Evolutionary conservation across 371 early-diverging fungal genomes (phyloP).

Genomic region (Zopfochytrium polystomum): DNA sequence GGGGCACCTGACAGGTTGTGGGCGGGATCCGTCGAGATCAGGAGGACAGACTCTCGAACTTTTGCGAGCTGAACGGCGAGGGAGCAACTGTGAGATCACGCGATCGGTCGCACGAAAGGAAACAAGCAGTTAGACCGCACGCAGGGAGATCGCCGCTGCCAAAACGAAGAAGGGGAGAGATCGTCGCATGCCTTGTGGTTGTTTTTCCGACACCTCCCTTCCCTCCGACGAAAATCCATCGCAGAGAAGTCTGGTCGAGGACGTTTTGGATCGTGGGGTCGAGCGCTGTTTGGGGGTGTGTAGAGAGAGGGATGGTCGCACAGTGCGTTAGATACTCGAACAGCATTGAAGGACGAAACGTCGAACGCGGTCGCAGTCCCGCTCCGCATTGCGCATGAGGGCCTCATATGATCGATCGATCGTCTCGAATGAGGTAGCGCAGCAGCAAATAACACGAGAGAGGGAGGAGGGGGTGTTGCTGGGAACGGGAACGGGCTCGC

Average conservation of each 20-base stretch:
- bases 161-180: slow-evolving; percentile 2
- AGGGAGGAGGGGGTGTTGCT: no score
- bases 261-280: slow-evolving; percentile 92
- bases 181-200: no score
- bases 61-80: slow-evolving; percentile 86
- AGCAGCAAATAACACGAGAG: no score
- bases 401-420: no score
- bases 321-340: no score
- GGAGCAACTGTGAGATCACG: slow-evolving; percentile 31
- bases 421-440: no score
- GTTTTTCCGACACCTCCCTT: slow-evolving; percentile 98
- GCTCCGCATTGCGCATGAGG: no score
- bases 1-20: slow-evolving; percentile 83
- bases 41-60: slow-evolving; percentile 87
- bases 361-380: no score
- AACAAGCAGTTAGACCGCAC: neutral
- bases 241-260: slow-evolving; percentile 88
- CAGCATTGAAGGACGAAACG: no score
- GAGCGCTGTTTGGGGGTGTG: no score
- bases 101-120: neutral
- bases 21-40: slow-evolving; percentile 98
- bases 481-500: no score
- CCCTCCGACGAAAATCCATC: slow-evolving; percentile 98
- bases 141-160: neutral
- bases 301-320: no score